Base-by-base conservation (phyloP, 352 stramenopile genomes). In the Phytophthora pinifolia region DNA sequence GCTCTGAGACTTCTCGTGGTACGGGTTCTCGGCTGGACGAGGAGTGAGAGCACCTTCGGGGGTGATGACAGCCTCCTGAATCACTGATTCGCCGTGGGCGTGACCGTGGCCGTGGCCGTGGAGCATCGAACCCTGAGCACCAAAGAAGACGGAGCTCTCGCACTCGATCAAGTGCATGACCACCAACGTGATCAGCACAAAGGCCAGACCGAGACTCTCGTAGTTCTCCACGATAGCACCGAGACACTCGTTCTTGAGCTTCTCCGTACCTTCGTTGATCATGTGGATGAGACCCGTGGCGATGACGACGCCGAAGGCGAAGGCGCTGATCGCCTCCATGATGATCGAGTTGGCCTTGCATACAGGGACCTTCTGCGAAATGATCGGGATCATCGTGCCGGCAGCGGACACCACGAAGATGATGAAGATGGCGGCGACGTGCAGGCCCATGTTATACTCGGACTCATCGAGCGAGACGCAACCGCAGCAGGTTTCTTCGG, bases 261-360 rank as follows among this genome's bases (percentile, higher is more conserved):
- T 79, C 42, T 82, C 74, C 18, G 81, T 58, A 14, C 69, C 78
- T 27, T 87, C 76, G 46, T 70, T 83, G 27, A 87, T 61, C 68
- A 89, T 86, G 68, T 92, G 83, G 49, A 92, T 86, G 31, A 89
- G 67, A 29, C 75, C 72, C 15, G 80, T 88, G 43, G 70, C 57
- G 37, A 90, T 69, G 33, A 92, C 76, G 4, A 88, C 79, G 39
- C 83, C 83, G 54, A 79, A 83, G 1, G 74, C 75, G 45, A 89
- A 84, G 1, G 75, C 64, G 33, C 79, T 74, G 33, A 87, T 68
- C 32, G 68, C 70, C 44, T 82, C 65, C 54, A 88, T 73, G 22
- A 76, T 65, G 14, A 80, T 31, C 25, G 67, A 72, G n/a, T 74
- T 75, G 52, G 62, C 43, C 12, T 62, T 56, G 20, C 68, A 63